Conservation (phyloP, 352 stramenopile genomes). For the Albugo laibachii region DNA sequence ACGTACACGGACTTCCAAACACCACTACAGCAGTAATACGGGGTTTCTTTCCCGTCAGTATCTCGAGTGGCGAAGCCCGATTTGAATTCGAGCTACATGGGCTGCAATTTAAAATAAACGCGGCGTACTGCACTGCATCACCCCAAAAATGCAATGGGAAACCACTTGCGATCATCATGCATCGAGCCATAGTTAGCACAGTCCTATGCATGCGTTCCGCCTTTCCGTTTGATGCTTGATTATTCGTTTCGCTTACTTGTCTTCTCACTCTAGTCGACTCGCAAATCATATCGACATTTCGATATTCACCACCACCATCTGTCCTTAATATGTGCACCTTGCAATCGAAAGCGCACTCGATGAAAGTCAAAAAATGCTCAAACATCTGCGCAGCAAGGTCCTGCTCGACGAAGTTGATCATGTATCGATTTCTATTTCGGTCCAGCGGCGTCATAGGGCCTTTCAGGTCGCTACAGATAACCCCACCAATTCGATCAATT, state of each 20-base stretch:
- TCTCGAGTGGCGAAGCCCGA: not conserved
- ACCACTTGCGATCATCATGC: conserved; percentile 2
- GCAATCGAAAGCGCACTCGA: not conserved
- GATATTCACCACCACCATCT: not conserved
- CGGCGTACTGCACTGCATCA: conserved; percentile 2
- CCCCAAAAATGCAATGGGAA: conserved; percentile 5
- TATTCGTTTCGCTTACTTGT: not conserved
- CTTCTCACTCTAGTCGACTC: too few species aligned
- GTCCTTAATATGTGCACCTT: not conserved
- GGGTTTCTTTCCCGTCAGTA: not conserved
- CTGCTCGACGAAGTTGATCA: not conserved
- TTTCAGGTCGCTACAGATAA: not conserved
- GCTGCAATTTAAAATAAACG: conserved; percentile 1
- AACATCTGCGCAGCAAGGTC: not conserved
- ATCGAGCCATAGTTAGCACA: not conserved
- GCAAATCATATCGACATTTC: not conserved
- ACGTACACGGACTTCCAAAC: conserved; percentile 2
- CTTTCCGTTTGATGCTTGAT: not conserved
- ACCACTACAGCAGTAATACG: not conserved
- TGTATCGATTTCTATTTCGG: not conserved
- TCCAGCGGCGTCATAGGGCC: not conserved
- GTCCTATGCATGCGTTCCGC: not conserved
- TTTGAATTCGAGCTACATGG: not conserved
- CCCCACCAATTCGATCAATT: not conserved
- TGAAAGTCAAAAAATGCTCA: not conserved